Evolutionary conservation across 2,329 filamentous ascomycete genomes (phyloP).

Genomic region (Sordariomycetes sp.): DNA sequence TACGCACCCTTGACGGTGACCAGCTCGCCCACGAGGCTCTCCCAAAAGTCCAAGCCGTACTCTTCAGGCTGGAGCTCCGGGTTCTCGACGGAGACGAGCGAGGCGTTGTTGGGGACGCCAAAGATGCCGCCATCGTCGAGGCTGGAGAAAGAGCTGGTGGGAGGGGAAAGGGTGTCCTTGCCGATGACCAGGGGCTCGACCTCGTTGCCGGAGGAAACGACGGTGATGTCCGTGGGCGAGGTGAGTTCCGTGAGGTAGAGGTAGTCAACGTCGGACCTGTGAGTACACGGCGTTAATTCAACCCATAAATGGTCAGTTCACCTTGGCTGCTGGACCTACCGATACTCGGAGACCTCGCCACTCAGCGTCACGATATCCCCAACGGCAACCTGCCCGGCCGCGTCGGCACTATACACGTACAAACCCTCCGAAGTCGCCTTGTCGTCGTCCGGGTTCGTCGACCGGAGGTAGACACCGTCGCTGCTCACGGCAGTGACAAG

Average conservation of each 20-base stretch:
- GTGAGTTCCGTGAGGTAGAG: constrained; percentile 54
- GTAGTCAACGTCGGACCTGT: constrained; percentile 42
- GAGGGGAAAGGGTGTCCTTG: constrained; percentile 42
- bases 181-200: constrained; percentile 52
- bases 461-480: constrained; percentile 54
- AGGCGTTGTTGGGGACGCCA: constrained; percentile 50
- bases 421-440: constrained; percentile 51
- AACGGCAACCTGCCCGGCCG: constrained; percentile 40
- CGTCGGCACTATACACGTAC: constrained; percentile 49
- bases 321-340: constrained; percentile 21
- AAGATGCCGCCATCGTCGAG: constrained; percentile 59
- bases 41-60: constrained; percentile 67
- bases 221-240: constrained; percentile 39
- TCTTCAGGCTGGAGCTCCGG: constrained; percentile 46
- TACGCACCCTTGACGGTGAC: constrained; percentile 50
- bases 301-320: neutral
- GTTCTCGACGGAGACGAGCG: constrained; percentile 46
- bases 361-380: constrained; percentile 53
- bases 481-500: constrained; percentile 53
- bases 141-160: constrained; percentile 47
- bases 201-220: constrained; percentile 40
- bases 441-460: constrained; percentile 43
- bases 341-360: constrained; percentile 46
- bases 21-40: constrained; percentile 56
- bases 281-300: constrained; percentile 9